Conservation (phyloP, 2,329 filamentous ascomycete species). For the Didymella pomorum region DNA sequence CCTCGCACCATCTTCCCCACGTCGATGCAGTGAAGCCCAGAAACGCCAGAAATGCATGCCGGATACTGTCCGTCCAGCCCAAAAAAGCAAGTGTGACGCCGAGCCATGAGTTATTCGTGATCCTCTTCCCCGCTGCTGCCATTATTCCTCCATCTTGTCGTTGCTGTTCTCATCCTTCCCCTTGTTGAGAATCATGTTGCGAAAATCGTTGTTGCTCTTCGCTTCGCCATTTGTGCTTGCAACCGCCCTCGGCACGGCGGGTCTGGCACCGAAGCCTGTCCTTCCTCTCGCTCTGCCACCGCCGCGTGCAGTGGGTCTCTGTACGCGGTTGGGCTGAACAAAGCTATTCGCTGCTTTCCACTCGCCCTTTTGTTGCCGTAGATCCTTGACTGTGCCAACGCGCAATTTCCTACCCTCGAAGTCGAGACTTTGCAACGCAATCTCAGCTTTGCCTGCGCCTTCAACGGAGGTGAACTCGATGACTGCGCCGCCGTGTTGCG, state of each 20-base stretch:
- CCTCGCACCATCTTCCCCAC: background rate
- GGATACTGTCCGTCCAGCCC: conserved; percentile 18
- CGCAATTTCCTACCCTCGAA: conserved; percentile 51
- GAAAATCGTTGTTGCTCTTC: conserved; percentile 68
- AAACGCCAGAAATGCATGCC: conserved; percentile 20
- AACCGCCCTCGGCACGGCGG: conserved; percentile 32
- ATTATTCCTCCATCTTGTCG: conserved; percentile 39
- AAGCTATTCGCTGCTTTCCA: conserved; percentile 51
- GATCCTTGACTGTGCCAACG: conserved; percentile 61
- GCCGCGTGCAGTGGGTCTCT: conserved; percentile 38
- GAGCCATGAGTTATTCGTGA: conserved; percentile 21
- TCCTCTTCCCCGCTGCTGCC: conserved; percentile 13
- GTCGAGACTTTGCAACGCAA: conserved; percentile 52
- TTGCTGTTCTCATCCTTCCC: conserved; percentile 31
- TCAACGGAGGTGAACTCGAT: conserved; percentile 79
- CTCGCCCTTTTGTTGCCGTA: conserved; percentile 49
- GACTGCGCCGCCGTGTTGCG: conserved; percentile 83
- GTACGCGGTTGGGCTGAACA: conserved; percentile 38
- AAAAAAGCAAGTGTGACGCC: conserved; percentile 7
- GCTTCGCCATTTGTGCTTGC: conserved; percentile 29
- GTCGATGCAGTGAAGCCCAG: background rate
- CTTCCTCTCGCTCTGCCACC: conserved; percentile 41
- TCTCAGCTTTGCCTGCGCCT: conserved; percentile 75
- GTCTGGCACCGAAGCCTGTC: conserved; percentile 40
- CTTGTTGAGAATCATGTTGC: conserved; percentile 60